Evolutionary conservation across 2,329 filamentous ascomycete genomes (phyloP), one percentile per base, ranked within the genome.

Genomic region (Elsinoe necatrix): DNA sequence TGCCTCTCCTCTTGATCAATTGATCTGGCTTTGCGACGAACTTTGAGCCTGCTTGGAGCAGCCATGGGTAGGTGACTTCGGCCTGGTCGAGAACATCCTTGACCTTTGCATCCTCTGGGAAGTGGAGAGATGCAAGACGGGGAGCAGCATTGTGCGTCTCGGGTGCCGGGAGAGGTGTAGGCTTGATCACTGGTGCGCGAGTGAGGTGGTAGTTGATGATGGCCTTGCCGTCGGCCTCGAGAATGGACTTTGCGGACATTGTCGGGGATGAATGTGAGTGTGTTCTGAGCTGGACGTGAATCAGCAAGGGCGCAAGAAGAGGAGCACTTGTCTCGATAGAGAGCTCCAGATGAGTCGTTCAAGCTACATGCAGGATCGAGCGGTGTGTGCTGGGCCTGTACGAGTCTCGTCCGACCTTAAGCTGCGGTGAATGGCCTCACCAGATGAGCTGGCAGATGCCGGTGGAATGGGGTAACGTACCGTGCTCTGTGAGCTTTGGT

Each of bases 171-270:
- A 97, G 89, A 76, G 93, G 90, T 70, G 90, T 92, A 65, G 92
- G 88, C 87, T 96, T 97, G 84, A 98, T 95, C 74, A 95, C 87
- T 64, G 90, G 86, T 66, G 93, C 89, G 73, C 93, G 87, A 68
- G 93, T 97, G 77, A 98, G 90, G 82, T 97, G 93, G 83, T 97
- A 98, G 87, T 96, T 97, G 83, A 98, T 83, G 80, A 98, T 97
- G 83, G 93, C 93, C 87, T 98, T 98, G 84, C 93, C 93, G 80
- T 98, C 93, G 81, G 92, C 92, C 82, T 98, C 93, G 81, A 87
- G 78, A 73, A 98, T 97, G 66, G 92, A 87, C 80, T 98, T 98
- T 76, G 93, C 89, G 73, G 89, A 90, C 89, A 95, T 95, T 69
- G 69, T 81, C 48, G 42, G 20, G 42, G 23, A 16, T 35, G n/a